phyloP scores from a whole-genome alignment of 2,329 filamentous ascomycete species.

The Alternaria rosae region DNA sequence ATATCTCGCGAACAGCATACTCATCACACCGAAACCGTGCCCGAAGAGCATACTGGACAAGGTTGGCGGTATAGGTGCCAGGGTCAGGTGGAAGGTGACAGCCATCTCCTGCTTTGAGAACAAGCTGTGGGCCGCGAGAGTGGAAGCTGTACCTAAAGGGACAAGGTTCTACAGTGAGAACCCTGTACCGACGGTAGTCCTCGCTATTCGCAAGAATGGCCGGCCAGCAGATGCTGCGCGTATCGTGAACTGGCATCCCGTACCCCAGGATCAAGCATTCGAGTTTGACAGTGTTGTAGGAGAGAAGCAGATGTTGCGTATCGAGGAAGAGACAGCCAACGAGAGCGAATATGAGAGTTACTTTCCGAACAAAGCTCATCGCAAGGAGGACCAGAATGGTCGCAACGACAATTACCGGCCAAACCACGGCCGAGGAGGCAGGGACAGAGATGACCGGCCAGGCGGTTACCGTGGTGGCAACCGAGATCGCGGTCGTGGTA shows the following conservation, averaged over 20 bases:
- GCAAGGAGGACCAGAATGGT: slow-evolving; percentile 52
- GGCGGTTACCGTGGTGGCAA: slow-evolving; percentile 45
- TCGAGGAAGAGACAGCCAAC: slow-evolving; percentile 72
- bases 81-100: slow-evolving; percentile 83
- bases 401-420: slow-evolving; percentile 42
- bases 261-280: slow-evolving; percentile 73
- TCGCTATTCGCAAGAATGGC: slow-evolving; percentile 78
- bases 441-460: slow-evolving; percentile 33
- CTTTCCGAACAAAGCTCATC: slow-evolving; percentile 66
- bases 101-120: slow-evolving; percentile 78
- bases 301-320: slow-evolving; percentile 82
- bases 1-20: slow-evolving; percentile 85
- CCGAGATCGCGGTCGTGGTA: slow-evolving; percentile 41
- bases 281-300: slow-evolving; percentile 84
- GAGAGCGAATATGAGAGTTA: slow-evolving; percentile 71
- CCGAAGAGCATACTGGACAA: slow-evolving; percentile 77
- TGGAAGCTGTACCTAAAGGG: slow-evolving; percentile 73
- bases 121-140: slow-evolving; percentile 84
- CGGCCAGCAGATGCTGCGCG: slow-evolving; percentile 80
- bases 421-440: slow-evolving; percentile 32
- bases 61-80: slow-evolving; percentile 85
- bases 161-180: slow-evolving; percentile 78
- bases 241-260: slow-evolving; percentile 84
- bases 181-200: slow-evolving; percentile 77
- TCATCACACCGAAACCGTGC: slow-evolving; percentile 83